These are phyloP conservation scores for Fusarium mangiferae DNA, from an alignment of 2,329 filamentous ascomycete species.

Conservation along the genomic window DNA sequence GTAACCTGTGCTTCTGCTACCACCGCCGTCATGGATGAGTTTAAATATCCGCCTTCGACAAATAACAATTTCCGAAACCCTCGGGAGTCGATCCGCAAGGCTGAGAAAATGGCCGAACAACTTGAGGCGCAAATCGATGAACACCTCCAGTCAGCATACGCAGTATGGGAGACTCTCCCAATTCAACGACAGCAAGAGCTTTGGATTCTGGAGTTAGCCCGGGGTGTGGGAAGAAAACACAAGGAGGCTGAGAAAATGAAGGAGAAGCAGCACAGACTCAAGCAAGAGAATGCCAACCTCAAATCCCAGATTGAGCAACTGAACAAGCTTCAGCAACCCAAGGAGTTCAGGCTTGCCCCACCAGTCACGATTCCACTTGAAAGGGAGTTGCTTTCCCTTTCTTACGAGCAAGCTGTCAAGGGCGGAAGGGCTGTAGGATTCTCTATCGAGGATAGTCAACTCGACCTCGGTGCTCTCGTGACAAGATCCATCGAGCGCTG, in stretches of 20 bases:
- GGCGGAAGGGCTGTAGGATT: slow-evolving; percentile 57
- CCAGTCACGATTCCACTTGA: slow-evolving; percentile 65
- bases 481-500: slow-evolving; percentile 68
- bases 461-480: slow-evolving; percentile 63
- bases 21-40: slow-evolving; percentile 61
- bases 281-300: slow-evolving; percentile 67
- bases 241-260: slow-evolving; percentile 65
- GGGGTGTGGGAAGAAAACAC: slow-evolving; percentile 67
- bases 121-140: slow-evolving; percentile 76
- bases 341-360: slow-evolving; percentile 65
- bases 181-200: slow-evolving; percentile 65
- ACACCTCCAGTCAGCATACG: slow-evolving; percentile 81
- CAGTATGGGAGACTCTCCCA: slow-evolving; percentile 77
- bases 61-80: slow-evolving; percentile 54
- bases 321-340: slow-evolving; percentile 67
- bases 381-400: slow-evolving; percentile 57
- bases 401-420: slow-evolving; percentile 59
- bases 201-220: slow-evolving; percentile 70
- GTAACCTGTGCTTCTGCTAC: slow-evolving; percentile 62
- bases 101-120: slow-evolving; percentile 63
- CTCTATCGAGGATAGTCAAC: slow-evolving; percentile 60
- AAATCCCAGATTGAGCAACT: slow-evolving; percentile 69
- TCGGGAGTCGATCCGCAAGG: slow-evolving; percentile 59
- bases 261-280: slow-evolving; percentile 60
- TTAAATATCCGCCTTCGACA: slow-evolving; percentile 58